Evolutionary conservation across 176 grass and related monocot genomes (phyloP), one percentile per base, ranked within the genome.

Genomic region (Areca catechu): DNA sequence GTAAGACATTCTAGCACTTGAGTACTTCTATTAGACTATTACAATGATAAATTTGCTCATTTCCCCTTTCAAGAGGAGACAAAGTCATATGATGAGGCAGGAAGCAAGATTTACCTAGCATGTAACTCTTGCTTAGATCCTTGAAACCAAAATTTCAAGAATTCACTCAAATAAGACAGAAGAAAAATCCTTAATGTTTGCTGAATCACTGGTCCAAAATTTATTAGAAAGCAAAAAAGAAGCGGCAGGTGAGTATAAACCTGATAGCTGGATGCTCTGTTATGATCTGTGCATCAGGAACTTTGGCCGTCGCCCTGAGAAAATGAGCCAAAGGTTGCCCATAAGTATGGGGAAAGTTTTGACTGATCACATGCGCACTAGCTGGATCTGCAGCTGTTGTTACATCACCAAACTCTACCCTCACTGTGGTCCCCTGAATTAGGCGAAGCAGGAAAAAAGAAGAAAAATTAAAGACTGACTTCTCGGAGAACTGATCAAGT

Each of bases 281-380:
- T 75, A 98, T 98, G 73, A 98, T 68, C 15, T 72, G 80, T 71
- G 88, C 87, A 68, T 89, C 93, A 57, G 84, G 73, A 28, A 89
- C 84, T 60, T 83, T 82, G 62, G 93, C 76, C 0, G 81, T 82
- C 63, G 83, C 83, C 74, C 93, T 83, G 3, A 98, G 76, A 58
- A 98, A 98, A 70, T 98, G 93, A 55, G 88, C 84, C 61, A 98
- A 63, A 7, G 81, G 79, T 37, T 89, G 93, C 14, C 88, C 88
- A 71, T 98, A 98, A 4, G 93, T 92, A 70, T 85, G 87, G 18
- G 84, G 84, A 37, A 85, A 98, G 1, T 67, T 76, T 15, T 84
- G 93, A 57, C 93, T 82, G 43, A 98, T 98, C 66, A 92, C 93
- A 73, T 92, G 93, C 62, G 84, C 81, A 1, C 88, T 88, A 54